Evolutionary conservation across 2,329 filamentous ascomycete genomes (phyloP).

Genomic region (Emergomyces pasteurianus): DNA sequence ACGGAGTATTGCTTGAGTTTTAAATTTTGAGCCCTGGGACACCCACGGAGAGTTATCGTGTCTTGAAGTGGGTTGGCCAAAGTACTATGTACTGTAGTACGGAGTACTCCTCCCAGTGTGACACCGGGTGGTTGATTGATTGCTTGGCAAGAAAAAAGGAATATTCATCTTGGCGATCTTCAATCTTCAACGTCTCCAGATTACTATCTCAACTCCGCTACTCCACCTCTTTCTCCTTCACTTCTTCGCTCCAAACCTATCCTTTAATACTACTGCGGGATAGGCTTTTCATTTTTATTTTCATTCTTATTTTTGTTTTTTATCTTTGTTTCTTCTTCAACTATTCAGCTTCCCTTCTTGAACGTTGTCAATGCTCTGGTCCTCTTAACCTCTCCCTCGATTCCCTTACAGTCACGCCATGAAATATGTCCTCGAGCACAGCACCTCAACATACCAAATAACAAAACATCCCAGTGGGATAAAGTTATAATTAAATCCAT

Average conservation of each 20-base stretch:
- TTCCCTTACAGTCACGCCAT: not conserved
- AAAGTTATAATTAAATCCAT: not conserved
- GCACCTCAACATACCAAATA: not conserved
- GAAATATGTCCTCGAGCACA: slow-evolving; percentile 1
- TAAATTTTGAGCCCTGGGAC: no score
- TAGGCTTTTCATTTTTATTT: not conserved
- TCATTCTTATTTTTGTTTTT: no score
- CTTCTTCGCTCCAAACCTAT: not conserved
- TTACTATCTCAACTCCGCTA: not conserved
- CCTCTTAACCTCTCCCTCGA: not conserved
- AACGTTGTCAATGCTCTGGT: not conserved
- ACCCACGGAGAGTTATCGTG: no score
- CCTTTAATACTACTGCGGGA: not conserved
- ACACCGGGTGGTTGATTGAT: no score
- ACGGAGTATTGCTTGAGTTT: no score
- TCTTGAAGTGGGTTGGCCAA: no score
- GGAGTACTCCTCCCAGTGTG: no score
- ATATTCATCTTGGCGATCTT: not conserved
- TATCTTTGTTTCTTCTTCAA: not conserved
- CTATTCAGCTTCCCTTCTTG: not conserved
- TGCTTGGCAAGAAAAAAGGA: not conserved
- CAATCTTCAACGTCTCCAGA: not conserved
- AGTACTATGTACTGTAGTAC: no score
- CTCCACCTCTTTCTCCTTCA: not conserved
- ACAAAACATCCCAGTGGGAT: not conserved